Percentiles rank a stretch among this genome's conserved stretches.
Evolutionary conservation across 495 filamentous ascomycete genomes (phyloP).

Genomic region (Neurospora sp.): DNA sequence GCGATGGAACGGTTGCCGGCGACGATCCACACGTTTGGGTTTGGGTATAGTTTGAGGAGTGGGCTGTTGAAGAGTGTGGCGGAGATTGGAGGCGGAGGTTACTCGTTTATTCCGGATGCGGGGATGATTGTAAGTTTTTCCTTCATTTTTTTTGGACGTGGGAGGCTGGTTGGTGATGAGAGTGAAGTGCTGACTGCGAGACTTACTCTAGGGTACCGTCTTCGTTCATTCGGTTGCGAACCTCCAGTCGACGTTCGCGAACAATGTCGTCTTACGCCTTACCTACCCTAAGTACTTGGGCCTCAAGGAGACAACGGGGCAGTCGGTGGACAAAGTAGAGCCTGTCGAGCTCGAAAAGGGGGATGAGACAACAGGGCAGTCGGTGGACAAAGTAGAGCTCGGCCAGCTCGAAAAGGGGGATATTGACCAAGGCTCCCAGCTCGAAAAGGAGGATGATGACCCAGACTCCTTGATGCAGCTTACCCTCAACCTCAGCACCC

Average conservation of each 20-base stretch:
- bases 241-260: constrained; percentile 35
- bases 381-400: constrained; percentile 8
- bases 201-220: constrained; percentile 31
- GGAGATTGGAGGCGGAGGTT: constrained; percentile 33
- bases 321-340: constrained; percentile 18
- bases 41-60: constrained; percentile 30
- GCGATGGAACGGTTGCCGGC: constrained; percentile 24
- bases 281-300: constrained; percentile 19
- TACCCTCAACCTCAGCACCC: constrained; percentile 26
- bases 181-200: neutral
- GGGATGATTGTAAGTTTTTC: constrained; percentile 33
- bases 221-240: constrained; percentile 40
- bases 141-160: too few species aligned
- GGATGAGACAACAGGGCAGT: constrained; percentile 21
- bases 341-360: constrained; percentile 5
- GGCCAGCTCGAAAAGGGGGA: neutral
- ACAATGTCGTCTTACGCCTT: constrained; percentile 23
- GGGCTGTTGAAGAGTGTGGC: constrained; percentile 37
- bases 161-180: neutral
- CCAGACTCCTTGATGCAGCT: constrained; percentile 8
- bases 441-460: neutral
- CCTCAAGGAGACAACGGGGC: constrained; percentile 26
- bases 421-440: too few species aligned
- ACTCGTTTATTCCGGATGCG: constrained; percentile 37
- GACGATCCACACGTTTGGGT: constrained; percentile 38